phyloP scores from a whole-genome alignment of 208 protist genomes.

The Trypanosoma conorhini region DNA sequence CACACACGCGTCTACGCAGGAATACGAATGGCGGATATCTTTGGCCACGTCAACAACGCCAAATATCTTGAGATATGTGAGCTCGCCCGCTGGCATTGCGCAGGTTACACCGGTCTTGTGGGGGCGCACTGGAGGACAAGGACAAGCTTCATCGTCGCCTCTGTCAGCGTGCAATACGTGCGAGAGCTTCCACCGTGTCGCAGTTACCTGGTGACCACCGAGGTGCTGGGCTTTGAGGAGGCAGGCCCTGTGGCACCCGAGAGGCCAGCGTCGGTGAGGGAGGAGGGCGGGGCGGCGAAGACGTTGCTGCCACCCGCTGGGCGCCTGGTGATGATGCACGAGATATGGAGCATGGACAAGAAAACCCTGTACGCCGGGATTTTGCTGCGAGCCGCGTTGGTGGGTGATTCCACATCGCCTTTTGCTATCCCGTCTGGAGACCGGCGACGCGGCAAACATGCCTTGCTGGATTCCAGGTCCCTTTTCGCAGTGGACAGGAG shows the following conservation, averaged over 20 bases:
- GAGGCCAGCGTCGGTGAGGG: neutral
- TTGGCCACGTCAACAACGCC: conserved; percentile 69
- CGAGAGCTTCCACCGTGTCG: conserved; percentile 40
- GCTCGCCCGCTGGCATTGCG: conserved; percentile 53
- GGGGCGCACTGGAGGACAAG: conserved; percentile 2
- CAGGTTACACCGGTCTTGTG: conserved; percentile 28
- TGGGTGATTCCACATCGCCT: conserved; percentile 13
- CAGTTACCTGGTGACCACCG: conserved; percentile 23
- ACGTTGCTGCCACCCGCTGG: conserved; percentile 17
- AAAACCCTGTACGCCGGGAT: conserved; percentile 41
- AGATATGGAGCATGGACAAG: conserved; percentile 54
- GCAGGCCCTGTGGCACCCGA: neutral
- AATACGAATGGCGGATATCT: conserved; percentile 52
- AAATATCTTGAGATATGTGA: conserved; percentile 72
- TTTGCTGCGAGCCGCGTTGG: conserved; percentile 5
- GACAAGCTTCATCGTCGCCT: conserved; percentile 42
- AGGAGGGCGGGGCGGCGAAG: neutral
- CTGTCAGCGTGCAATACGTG: conserved; percentile 47
- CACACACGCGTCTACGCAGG: conserved; percentile 38
- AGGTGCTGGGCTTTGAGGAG: conserved; percentile 21
- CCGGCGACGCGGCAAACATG: neutral
- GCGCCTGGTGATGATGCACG: conserved; percentile 46
- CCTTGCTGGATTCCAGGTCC: conserved; percentile 2
- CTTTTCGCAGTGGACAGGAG: neutral
- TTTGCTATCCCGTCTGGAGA: conserved; percentile 2